Conservation (phyloP, 2,329 filamentous ascomycete genomes). For the Neurospora sp. region DNA sequence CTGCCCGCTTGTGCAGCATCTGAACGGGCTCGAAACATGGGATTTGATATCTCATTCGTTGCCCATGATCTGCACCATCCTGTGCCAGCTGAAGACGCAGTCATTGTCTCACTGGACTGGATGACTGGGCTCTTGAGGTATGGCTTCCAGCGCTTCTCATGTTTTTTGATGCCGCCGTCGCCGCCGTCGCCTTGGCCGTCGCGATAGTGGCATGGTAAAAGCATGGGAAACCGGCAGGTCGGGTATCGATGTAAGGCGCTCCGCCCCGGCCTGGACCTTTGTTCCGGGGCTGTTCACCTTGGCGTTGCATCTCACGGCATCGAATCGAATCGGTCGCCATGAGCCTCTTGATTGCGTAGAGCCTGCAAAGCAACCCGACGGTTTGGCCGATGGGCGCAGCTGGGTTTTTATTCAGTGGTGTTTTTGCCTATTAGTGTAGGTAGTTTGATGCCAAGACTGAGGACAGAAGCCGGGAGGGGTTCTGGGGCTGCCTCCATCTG, state of each 20-base stretch:
- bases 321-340: not conserved
- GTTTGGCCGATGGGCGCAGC: not conserved
- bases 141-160: not conserved
- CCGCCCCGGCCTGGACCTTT: not conserved
- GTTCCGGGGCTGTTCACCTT: not conserved
- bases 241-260: not conserved
- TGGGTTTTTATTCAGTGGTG: not conserved
- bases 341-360: not conserved
- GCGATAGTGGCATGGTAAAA: not conserved
- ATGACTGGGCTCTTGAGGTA: not conserved
- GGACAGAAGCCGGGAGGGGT: not conserved
- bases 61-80: not conserved
- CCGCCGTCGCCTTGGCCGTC: not conserved
- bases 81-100: not conserved
- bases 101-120: too few relatives aligned
- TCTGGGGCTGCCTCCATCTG: not conserved
- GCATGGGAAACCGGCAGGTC: not conserved
- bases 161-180: not conserved
- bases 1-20: not conserved
- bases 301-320: not conserved
- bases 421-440: not conserved
- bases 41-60: not conserved
- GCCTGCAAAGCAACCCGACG: not conserved
- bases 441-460: not conserved
- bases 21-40: not conserved